Conservation (phyloP, 805 yeast genomes). For the Candida sakaeoensis region DNA sequence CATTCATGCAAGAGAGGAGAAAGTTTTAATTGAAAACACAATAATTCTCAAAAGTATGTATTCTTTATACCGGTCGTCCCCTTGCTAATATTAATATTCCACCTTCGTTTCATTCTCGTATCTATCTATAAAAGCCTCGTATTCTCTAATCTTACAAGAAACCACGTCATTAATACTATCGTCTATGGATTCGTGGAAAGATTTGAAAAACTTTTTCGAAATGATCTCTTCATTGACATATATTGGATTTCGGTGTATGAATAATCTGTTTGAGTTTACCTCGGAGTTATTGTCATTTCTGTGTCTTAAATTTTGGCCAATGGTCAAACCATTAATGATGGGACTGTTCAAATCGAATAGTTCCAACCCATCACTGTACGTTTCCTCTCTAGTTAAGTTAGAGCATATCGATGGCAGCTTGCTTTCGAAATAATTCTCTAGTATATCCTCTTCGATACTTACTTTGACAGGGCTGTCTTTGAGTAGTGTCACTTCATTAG, state of each 20-base stretch:
- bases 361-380: conserved; percentile 14
- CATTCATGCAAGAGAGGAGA: conserved; percentile 30
- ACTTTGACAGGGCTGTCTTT: conserved; percentile 10
- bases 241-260: conserved; percentile 15
- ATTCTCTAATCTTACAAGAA: conserved; percentile 13
- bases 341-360: conserved; percentile 28
- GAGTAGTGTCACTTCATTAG: not conserved
- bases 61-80: conserved; percentile 1
- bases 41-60: conserved; percentile 1
- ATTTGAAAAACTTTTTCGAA: conserved; percentile 9
- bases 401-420: conserved; percentile 14
- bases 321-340: conserved; percentile 29
- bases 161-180: conserved; percentile 17
- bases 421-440: conserved; percentile 29
- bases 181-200: conserved; percentile 22
- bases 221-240: conserved; percentile 5
- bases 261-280: conserved; percentile 12
- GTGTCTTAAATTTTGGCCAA: conserved; percentile 25
- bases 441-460: conserved; percentile 29
- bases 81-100: not conserved
- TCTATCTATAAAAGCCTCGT: conserved; percentile 11
- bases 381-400: not conserved
- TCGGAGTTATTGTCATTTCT: conserved; percentile 9
- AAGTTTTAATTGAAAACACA: too few species aligned
- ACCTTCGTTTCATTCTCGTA: not conserved